Base-by-base conservation (phyloP, 2,329 filamentous ascomycete species). In the Trichoderma sp. region DNA sequence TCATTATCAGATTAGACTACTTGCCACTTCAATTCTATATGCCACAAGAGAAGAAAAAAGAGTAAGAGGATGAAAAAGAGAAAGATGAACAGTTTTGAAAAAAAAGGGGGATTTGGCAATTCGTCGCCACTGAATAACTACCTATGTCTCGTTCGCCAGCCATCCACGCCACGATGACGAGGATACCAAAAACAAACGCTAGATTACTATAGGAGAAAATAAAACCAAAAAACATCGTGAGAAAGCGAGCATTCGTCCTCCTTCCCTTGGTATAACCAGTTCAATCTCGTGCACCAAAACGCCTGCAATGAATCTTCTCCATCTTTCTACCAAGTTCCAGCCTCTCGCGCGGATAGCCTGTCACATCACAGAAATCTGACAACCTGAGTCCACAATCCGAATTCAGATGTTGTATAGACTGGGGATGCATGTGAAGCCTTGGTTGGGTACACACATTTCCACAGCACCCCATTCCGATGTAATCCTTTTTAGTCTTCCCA, bases 401-500 rank as follows among this genome's bases (percentile, higher is more conserved):
- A 27, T 55, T 53, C 47, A 55, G 49, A 29, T 27, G 43, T 29
- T 52, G 63, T 11, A 14, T 21, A 6, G 47, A 21, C 56, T 37
- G 2, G 13, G 3, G 43, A 13, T 16, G n/a, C 37, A 37, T 24
- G 16, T 37, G 16, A n/a, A 37, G 21, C 21, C 64, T 29, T 21
- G 21, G 35, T 29, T 21, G 21, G 35, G 16, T n/a, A 49, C 29
- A 19, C 29, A 49, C 11, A 58, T 19, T 55, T 5, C 29, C 29
- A 52, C 8, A 19, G n/a, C 21, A 37, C n/a, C 29, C 19, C 31
- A 8, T 14, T 16, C 43, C 6, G 7, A 8, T 13, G 16, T 14
- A 31, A 10, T 16, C 13, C 16, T 19, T 11, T 62, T 79, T 75
- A 97, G 77, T 97, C 95, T 72, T 98, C 96, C 96, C 96, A 99